These are phyloP conservation scores for Thermochaetoides dissita DNA, from an alignment of 2,329 filamentous ascomycete genomes.

Conservation along the genomic window DNA sequence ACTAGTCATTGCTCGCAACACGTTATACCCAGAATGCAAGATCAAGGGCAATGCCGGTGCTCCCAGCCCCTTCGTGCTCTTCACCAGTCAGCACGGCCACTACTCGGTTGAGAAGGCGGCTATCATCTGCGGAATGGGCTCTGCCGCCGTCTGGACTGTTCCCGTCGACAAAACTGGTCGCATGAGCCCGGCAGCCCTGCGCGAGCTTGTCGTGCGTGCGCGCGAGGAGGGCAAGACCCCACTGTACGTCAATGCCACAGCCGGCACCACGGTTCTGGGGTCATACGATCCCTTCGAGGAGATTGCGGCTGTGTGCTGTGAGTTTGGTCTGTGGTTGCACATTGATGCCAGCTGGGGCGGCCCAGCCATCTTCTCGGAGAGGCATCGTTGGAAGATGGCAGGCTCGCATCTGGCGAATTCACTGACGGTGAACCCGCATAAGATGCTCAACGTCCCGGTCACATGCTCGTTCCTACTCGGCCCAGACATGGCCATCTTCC, in stretches of 20 bases:
- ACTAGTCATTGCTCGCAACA: conserved; percentile 78
- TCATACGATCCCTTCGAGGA: conserved; percentile 36
- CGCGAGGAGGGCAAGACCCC: conserved; percentile 60
- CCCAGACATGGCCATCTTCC: conserved; percentile 62
- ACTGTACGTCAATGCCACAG: conserved; percentile 90
- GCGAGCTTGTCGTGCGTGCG: conserved; percentile 46
- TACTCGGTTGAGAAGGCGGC: conserved; percentile 92
- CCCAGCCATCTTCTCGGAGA: conserved; percentile 60
- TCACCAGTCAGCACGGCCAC: conserved; percentile 82
- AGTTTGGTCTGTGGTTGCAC: conserved; percentile 67
- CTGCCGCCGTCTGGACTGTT: conserved; percentile 56
- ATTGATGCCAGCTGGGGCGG: conserved; percentile 90
- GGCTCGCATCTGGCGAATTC: conserved; percentile 66
- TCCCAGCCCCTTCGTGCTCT: conserved; percentile 55
- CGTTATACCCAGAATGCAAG: conserved; percentile 68
- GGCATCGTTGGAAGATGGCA: conserved; percentile 46
- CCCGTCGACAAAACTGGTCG: conserved; percentile 58
- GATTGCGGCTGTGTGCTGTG: conserved; percentile 15
- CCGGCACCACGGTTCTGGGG: conserved; percentile 84
- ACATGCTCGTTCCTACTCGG: conserved; percentile 84
- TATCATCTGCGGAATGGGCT: conserved; percentile 77
- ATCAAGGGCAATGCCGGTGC: conserved; percentile 47
- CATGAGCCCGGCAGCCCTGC: conserved; percentile 56
- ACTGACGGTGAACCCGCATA: conserved; percentile 84
- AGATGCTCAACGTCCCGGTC: conserved; percentile 86